These are phyloP conservation scores for Fraxinus excelsior DNA, from an alignment of 257 asterid species.

Conservation along the genomic window DNA sequence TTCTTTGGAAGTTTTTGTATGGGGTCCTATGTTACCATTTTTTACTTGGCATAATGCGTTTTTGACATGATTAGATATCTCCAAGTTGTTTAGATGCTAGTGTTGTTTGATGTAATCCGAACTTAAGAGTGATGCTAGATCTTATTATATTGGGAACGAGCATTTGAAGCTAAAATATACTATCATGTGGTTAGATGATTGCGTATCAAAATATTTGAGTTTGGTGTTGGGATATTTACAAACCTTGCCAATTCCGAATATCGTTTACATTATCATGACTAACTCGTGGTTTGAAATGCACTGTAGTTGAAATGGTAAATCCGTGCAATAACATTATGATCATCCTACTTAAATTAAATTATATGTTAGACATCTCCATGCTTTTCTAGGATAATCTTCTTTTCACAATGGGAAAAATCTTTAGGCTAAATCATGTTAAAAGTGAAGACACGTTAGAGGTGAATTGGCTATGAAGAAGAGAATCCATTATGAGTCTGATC, in stretches of 20 bases:
- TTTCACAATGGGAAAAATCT: neutral
- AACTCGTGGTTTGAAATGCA: neutral
- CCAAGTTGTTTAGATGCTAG: neutral
- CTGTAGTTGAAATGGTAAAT: neutral
- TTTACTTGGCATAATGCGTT: neutral
- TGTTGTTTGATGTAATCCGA: neutral
- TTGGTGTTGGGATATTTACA: neutral
- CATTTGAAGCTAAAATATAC: neutral
- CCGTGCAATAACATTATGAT: neutral
- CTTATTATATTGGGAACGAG: neutral
- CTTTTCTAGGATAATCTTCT: neutral
- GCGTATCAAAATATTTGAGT: neutral
- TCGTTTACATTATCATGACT: neutral
- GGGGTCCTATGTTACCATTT: neutral
- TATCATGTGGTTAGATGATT: neutral
- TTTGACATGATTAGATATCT: neutral
- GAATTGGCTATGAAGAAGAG: slow-evolving; percentile 8
- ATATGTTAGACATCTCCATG: neutral
- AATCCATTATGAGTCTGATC: neutral
- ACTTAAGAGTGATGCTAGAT: neutral
- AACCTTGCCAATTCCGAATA: neutral
- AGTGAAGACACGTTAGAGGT: neutral
- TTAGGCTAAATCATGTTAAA: neutral
- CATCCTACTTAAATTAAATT: neutral
- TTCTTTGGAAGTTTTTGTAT: neutral